These are phyloP conservation scores for Didymella pinodella DNA, from an alignment of 2,329 filamentous ascomycete genomes.

Conservation along the genomic window DNA sequence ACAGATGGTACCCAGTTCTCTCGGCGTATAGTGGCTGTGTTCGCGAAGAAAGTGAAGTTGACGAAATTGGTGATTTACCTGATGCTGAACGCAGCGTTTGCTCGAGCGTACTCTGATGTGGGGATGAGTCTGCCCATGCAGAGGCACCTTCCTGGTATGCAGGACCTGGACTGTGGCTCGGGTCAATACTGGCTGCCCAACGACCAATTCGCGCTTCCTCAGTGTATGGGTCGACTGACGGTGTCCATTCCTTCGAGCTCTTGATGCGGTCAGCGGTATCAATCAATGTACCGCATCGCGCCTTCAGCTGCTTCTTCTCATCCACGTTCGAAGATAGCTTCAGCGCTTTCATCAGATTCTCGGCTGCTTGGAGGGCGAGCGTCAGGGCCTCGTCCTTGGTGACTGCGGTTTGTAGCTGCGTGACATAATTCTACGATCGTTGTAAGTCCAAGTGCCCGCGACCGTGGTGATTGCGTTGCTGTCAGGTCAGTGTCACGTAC, in stretches of 20 bases:
- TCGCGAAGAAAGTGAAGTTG: conserved; percentile 5
- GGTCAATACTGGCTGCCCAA: conserved; percentile 36
- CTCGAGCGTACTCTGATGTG: neutral
- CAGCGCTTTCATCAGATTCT: conserved; percentile 81
- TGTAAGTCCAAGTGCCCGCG: conserved; percentile 29
- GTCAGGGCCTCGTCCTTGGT: conserved; percentile 72
- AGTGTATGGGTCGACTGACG: conserved; percentile 15
- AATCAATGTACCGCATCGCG: conserved; percentile 74
- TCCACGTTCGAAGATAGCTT: conserved; percentile 65
- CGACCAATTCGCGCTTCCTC: conserved; percentile 30
- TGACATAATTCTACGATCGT: conserved; percentile 33
- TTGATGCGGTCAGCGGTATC: conserved; percentile 80
- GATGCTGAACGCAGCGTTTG: conserved; percentile 4
- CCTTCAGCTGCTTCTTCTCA: conserved; percentile 72
- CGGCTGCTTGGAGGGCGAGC: conserved; percentile 77
- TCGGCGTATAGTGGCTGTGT: neutral
- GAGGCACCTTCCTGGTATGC: neutral
- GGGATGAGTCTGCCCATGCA: neutral
- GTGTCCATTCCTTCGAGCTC: conserved; percentile 35
- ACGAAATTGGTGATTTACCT: conserved; percentile 32
- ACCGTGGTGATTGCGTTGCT: conserved; percentile 1
- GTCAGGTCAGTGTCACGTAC: conserved; percentile 41
- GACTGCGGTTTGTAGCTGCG: conserved; percentile 58
- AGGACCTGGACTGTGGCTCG: conserved; percentile 11
- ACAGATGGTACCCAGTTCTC: neutral